Evolutionary conservation across 441 rosid species (phyloP).

Genomic region (Manihot esculenta): DNA sequence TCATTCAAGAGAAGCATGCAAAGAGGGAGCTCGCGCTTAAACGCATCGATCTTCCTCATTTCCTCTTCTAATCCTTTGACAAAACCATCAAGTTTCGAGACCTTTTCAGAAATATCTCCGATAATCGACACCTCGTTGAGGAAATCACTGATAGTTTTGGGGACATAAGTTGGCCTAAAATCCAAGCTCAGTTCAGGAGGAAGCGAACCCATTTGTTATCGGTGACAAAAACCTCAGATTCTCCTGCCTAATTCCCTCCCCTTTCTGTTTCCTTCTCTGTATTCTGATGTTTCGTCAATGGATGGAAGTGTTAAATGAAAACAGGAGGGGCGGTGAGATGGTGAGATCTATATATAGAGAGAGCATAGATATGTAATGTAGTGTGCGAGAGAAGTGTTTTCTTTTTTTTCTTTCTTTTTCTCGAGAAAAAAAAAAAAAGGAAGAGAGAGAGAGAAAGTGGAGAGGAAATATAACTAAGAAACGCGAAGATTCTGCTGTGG

Average conservation of each 20-base stretch:
- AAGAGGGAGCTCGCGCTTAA: slow-evolving; percentile 85
- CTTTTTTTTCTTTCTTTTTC: not conserved
- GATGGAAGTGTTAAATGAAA: slow-evolving; percentile 16
- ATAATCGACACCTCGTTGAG: slow-evolving; percentile 45
- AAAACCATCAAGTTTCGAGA: slow-evolving; percentile 46
- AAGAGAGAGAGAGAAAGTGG: not conserved
- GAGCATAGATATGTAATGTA: not conserved
- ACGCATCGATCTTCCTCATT: slow-evolving; percentile 75
- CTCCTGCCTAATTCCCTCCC: not conserved
- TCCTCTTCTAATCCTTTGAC: slow-evolving; percentile 71
- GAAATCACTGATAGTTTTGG: slow-evolving; percentile 56
- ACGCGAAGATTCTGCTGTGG: slow-evolving; percentile 37
- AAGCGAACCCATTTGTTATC: slow-evolving; percentile 49
- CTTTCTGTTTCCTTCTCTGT: not conserved
- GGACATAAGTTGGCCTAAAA: slow-evolving; percentile 48
- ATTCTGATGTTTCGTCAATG: not conserved
- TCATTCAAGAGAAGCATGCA: slow-evolving; percentile 72
- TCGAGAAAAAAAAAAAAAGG: not conserved
- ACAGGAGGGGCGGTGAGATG: slow-evolving; percentile 23
- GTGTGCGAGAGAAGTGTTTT: slow-evolving; percentile 13
- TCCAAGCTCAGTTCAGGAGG: slow-evolving; percentile 71
- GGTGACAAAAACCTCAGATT: not conserved
- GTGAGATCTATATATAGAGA: slow-evolving; percentile 41
- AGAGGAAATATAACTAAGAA: slow-evolving; percentile 17
- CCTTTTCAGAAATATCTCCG: slow-evolving; percentile 42